A percentile compares a stretch with the other conserved stretches of the same genome.
Evolutionary conservation across 169 alveolate species (phyloP).

Genomic region (Perkinsus marinus): DNA sequence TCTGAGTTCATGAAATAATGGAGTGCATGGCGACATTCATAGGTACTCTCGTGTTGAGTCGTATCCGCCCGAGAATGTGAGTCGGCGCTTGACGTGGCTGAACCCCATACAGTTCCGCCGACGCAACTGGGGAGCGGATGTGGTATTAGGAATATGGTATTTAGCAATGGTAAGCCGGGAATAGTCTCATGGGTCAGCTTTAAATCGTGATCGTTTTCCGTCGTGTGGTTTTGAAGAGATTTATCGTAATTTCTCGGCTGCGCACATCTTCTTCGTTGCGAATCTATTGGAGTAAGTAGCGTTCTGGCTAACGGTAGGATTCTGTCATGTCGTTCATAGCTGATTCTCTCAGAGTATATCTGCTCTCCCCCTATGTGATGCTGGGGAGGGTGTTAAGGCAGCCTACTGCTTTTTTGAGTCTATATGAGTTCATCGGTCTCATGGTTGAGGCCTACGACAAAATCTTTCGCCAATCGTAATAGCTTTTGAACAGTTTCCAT

Average conservation of each 20-base stretch:
- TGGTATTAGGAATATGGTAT: not conserved
- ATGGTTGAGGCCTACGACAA: not conserved
- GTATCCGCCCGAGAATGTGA: not conserved
- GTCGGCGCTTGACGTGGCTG: not conserved
- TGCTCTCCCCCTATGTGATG: not conserved
- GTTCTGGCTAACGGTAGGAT: no score
- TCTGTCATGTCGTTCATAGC: no score
- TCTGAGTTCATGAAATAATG: no score
- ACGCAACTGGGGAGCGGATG: not conserved
- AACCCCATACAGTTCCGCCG: not conserved
- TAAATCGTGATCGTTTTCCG: no score
- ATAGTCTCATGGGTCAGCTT: no score
- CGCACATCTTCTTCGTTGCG: no score
- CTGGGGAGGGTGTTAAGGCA: not conserved
- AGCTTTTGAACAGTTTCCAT: no score
- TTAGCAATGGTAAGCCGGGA: not conserved
- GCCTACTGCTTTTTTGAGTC: not conserved
- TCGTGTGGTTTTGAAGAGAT: no score
- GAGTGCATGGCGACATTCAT: not conserved
- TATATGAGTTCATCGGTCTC: not conserved
- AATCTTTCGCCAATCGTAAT: not conserved
- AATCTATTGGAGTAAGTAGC: no score
- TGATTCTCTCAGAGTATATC: not conserved
- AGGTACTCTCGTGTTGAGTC: not conserved
- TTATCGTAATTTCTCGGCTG: no score